Conservation (phyloP, 208 protist genomes). For the Herpetomonas samuelpessoai region DNA sequence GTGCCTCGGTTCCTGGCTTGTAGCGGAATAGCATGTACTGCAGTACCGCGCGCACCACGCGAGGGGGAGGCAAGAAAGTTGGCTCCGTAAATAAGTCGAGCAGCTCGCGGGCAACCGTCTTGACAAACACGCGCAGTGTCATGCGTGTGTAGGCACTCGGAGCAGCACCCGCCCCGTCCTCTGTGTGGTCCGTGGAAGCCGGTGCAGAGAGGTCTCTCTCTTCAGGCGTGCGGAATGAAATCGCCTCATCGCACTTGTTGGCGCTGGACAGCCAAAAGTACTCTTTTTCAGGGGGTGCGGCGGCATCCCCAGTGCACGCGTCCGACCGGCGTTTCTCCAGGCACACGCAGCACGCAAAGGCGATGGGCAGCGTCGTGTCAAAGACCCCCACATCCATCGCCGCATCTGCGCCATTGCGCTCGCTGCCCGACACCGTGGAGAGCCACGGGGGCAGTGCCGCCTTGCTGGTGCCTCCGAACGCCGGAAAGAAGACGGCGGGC, state of each 20-base stretch:
- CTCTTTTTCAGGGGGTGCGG: not conserved
- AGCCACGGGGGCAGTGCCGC: not conserved
- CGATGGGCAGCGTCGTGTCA: not conserved
- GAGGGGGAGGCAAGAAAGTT: slow-evolving; percentile 29
- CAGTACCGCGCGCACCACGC: slow-evolving; percentile 42
- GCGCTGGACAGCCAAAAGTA: slow-evolving; percentile 1
- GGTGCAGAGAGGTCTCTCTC: not conserved
- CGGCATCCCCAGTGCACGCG: not conserved
- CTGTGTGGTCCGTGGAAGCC: slow-evolving; percentile 5
- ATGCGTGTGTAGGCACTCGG: slow-evolving; percentile 6
- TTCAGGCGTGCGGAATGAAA: too few species aligned
- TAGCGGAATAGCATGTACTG: slow-evolving; percentile 33
- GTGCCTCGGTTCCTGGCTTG: slow-evolving; percentile 7
- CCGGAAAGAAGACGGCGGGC: not conserved
- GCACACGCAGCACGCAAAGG: not conserved
- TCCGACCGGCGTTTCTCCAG: not conserved
- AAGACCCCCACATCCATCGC: not conserved
- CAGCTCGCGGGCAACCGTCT: slow-evolving; percentile 50
- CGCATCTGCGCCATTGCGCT: not conserved
- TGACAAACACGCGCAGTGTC: slow-evolving; percentile 54
- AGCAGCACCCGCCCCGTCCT: slow-evolving; percentile 14
- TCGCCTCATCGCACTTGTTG: not conserved
- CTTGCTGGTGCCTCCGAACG: not conserved
- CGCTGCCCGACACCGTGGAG: not conserved
- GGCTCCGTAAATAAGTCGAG: slow-evolving; percentile 29